phyloP scores from a whole-genome alignment of 2,329 filamentous ascomycete genomes.

The Ceratocystis variospora region DNA sequence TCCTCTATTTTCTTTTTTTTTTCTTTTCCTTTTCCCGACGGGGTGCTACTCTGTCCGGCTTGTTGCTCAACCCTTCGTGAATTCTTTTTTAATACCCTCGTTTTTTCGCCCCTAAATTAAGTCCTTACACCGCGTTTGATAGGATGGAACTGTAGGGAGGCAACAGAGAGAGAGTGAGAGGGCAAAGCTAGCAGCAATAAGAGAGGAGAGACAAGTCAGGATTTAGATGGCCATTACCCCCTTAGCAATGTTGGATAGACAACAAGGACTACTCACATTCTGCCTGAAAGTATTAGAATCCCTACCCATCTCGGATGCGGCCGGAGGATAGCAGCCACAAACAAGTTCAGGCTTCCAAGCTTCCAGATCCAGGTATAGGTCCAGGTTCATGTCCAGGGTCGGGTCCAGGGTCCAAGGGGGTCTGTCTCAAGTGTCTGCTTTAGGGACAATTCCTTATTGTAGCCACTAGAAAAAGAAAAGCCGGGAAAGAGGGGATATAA shows the following conservation, averaged over 20 bases:
- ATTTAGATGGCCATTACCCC: too few species aligned
- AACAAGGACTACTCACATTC: background rate
- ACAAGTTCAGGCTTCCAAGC: background rate
- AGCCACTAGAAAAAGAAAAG: background rate
- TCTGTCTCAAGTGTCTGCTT: slow-evolving; percentile 4
- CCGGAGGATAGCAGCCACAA: slow-evolving; percentile 5
- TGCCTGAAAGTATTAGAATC: background rate
- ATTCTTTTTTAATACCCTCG: background rate
- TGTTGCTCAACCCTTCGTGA: too few species aligned
- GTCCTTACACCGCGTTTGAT: background rate
- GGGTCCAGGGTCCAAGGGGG: background rate
- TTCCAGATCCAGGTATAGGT: background rate
- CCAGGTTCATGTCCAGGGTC: background rate
- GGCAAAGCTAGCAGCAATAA: background rate
- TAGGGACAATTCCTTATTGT: background rate
- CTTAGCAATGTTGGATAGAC: too few species aligned
- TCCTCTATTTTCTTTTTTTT: background rate
- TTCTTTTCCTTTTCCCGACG: background rate
- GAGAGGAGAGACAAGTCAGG: too few species aligned
- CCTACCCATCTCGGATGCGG: slow-evolving; percentile 4
- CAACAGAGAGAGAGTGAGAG: too few species aligned
- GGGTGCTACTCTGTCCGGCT: background rate
- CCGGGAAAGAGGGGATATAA: background rate
- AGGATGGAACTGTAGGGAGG: background rate
- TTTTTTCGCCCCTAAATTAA: background rate